Base-by-base conservation (phyloP, 2,329 filamentous ascomycete species). In the Gaeumannomyces sp. region DNA sequence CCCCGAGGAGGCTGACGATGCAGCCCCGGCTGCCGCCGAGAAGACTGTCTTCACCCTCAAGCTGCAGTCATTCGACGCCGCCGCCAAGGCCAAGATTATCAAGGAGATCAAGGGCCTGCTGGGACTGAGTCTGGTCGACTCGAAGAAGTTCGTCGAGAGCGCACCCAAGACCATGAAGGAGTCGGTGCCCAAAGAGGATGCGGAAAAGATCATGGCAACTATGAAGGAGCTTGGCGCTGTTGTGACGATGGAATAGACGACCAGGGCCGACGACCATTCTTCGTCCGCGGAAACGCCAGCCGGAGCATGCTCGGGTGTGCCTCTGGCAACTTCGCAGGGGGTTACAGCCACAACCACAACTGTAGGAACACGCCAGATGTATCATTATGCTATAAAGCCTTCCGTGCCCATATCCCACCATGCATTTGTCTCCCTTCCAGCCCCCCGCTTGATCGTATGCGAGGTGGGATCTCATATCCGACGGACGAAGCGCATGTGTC, bases 131-230 rank as follows among this genome's bases (percentile, higher is more conserved):
- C 85, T 99, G 82, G 96, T 99, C 71, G 95, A 99, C 80, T 96
- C 92, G 81, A 99, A 99, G 90, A 99, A 99, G 84, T 99, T 99
- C 74, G 95, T 99, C 70, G 95, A 99, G 85, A 92, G 91, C 75
- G 93, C 91, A 71, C 95, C 95, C 69, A 99, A 99, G 89, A 82
- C 92, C 78, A 91, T 99, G 92, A 98, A 98, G 89, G 95, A 99
- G 81, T 93, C 91, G 63, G 93, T 99, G 71, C 91, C 94, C 69
- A 99, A 99, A 87, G 95, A 99, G 75, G 96, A 99, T 78, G 93
- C 92, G 10, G 94, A 98, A 85, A 99, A 99, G 89, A 97, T 99
- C 74, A 69, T 99, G 66, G 91, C 92, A 78, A 88, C 91, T 58
- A 85, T 99, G 83, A 98, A 98, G 87, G 93, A 86, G 70, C 82